These are phyloP conservation scores for Tylopilus sp. DNA, from an alignment of 1,284 basidiomycete genomes.

Conservation along the genomic window DNA sequence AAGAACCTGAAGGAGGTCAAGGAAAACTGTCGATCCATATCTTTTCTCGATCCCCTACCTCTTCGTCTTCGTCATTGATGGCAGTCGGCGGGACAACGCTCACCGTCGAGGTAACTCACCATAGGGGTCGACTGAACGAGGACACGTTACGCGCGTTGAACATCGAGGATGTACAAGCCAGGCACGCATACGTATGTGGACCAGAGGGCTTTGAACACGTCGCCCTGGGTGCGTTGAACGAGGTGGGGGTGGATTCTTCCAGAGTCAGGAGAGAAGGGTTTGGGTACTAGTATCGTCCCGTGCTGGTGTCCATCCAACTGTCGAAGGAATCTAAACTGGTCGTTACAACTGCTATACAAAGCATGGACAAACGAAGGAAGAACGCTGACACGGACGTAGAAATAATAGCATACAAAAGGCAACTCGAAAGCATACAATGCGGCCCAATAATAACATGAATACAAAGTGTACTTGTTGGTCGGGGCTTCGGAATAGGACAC, in stretches of 20 bases:
- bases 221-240: constrained; percentile 12
- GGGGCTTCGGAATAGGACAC: not conserved
- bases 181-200: constrained; percentile 23
- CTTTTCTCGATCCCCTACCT: constrained; percentile 15
- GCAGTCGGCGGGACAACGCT: not conserved
- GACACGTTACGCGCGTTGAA: constrained; percentile 4
- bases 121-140: constrained; percentile 16
- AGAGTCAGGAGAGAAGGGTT: constrained; percentile 22
- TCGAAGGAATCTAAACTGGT: not conserved
- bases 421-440: not conserved
- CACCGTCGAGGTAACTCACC: constrained; percentile 10
- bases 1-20: not conserved
- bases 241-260: constrained; percentile 16
- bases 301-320: not conserved
- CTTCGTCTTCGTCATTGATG: not conserved
- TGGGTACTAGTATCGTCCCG: constrained; percentile 12
- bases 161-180: constrained; percentile 6
- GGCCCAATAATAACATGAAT: not conserved
- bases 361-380: not conserved
- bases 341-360: not conserved
- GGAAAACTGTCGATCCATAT: constrained; percentile 21
- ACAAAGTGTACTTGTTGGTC: no score
- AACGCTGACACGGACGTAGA: not conserved
- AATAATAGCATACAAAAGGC: not conserved
- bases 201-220: constrained; percentile 24